phyloP scores from a whole-genome alignment of 2,329 filamentous ascomycete genomes.

The Trichoderma sp. region DNA sequence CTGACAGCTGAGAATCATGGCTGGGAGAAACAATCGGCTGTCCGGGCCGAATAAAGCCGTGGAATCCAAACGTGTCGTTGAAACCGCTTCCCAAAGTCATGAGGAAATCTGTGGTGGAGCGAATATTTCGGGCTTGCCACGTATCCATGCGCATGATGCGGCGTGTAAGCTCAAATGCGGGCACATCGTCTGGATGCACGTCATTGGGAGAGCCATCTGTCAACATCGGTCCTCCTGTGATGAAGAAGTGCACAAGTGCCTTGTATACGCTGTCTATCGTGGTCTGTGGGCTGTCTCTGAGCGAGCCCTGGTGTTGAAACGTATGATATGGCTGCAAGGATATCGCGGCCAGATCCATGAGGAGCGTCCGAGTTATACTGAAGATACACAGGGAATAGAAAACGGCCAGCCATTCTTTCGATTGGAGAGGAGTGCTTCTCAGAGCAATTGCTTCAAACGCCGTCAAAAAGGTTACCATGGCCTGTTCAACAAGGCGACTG shows the following conservation, averaged over 20 bases:
- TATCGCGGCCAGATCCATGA: slow-evolving; percentile 48
- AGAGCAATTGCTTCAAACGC: slow-evolving; percentile 54
- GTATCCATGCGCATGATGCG: slow-evolving; percentile 51
- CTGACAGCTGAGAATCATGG: slow-evolving; percentile 9
- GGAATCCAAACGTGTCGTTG: slow-evolving; percentile 41
- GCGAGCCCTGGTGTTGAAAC: slow-evolving; percentile 26
- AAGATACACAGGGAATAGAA: slow-evolving; percentile 64
- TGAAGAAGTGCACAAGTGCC: slow-evolving; percentile 54
- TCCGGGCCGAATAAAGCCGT: slow-evolving; percentile 41
- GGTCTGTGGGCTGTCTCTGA: slow-evolving; percentile 31
- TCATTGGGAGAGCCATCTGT: slow-evolving; percentile 50
- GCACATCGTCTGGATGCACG: slow-evolving; percentile 51
- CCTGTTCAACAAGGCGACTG: slow-evolving; percentile 54
- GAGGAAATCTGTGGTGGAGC: slow-evolving; percentile 55
- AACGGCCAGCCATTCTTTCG: slow-evolving; percentile 54
- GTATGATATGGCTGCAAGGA: slow-evolving; percentile 27
- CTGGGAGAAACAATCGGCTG: background rate
- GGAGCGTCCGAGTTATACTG: slow-evolving; percentile 57
- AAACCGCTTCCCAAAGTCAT: slow-evolving; percentile 52
- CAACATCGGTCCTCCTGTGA: slow-evolving; percentile 48
- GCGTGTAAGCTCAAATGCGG: slow-evolving; percentile 47
- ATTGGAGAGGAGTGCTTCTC: slow-evolving; percentile 44
- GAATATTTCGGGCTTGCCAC: slow-evolving; percentile 53
- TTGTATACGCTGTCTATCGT: slow-evolving; percentile 56
- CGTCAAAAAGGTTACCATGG: slow-evolving; percentile 56